Conservation (phyloP, 352 stramenopile genomes). For the Globisporangium heterothallicum region DNA sequence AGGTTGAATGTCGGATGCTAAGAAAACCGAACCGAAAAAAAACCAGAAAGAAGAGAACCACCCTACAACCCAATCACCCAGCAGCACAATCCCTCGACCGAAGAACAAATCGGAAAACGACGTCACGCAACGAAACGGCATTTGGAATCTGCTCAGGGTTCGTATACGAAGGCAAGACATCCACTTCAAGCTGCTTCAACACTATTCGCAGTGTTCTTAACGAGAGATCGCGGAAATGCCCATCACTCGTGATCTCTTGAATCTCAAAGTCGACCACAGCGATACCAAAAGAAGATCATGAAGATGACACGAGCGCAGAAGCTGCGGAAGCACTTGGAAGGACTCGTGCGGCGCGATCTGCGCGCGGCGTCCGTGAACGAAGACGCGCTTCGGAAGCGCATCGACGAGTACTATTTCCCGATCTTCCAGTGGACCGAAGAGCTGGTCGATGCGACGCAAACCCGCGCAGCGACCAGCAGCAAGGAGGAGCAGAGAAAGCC, state of each 20-base stretch:
- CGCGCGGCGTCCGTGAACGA: constrained; percentile 27
- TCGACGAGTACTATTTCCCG: constrained; percentile 74
- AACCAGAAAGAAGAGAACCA: background rate
- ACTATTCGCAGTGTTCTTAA: no score
- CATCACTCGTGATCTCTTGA: no score
- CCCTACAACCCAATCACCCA: background rate
- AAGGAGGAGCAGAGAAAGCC: constrained; percentile 2
- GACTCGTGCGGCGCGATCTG: constrained; percentile 43
- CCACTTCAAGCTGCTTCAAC: no score
- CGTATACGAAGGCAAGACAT: no score
- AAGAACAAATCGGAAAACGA: background rate
- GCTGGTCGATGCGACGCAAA: constrained; percentile 33
- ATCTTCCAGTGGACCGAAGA: constrained; percentile 70
- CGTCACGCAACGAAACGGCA: no score
- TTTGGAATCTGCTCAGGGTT: no score
- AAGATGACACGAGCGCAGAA: background rate
- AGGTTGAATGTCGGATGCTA: background rate
- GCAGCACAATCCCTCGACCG: background rate
- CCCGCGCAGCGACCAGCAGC: background rate
- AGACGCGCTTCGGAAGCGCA: constrained; percentile 31
- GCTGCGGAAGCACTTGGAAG: constrained; percentile 48
- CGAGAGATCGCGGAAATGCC: no score
- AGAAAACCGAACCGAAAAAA: no score
- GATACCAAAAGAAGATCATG: background rate
- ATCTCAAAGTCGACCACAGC: no score